Conservation (phyloP, 371 early-diverging fungal species). For the Apophysomyces elegans region DNA sequence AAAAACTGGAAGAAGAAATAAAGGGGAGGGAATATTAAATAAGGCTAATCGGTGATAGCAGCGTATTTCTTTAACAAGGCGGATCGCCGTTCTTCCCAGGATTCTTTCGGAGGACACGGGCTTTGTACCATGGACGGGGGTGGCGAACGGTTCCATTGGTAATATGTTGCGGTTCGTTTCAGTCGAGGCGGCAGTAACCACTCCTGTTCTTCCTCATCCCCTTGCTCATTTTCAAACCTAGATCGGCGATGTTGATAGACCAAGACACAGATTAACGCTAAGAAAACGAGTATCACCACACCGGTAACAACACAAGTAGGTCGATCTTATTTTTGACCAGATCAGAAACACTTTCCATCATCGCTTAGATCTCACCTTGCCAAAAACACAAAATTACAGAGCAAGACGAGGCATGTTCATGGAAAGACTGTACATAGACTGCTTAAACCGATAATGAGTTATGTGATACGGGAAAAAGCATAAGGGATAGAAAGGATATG, state of each 20-base stretch:
- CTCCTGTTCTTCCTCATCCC: constrained; percentile 29
- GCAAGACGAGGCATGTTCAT: neutral
- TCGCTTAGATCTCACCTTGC: neutral
- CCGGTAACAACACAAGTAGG: neutral
- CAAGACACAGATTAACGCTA: neutral
- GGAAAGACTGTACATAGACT: neutral
- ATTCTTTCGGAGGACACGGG: constrained; percentile 17
- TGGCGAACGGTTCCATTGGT: constrained; percentile 43
- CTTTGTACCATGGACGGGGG: constrained; percentile 14
- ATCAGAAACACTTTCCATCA: neutral
- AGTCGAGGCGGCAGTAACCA: constrained; percentile 14
- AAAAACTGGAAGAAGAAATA: no score
- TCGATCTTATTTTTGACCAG: neutral
- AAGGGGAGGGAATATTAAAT: no score
- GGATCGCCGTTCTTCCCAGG: constrained; percentile 35
- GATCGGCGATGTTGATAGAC: constrained; percentile 8
- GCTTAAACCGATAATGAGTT: neutral
- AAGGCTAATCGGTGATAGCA: constrained; percentile 12
- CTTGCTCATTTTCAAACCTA: constrained; percentile 11
- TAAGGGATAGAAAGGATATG: neutral
- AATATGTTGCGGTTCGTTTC: constrained; percentile 36
- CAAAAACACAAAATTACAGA: neutral
- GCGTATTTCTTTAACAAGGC: constrained; percentile 32
- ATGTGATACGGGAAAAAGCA: neutral
- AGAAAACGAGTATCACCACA: neutral